Evolutionary conservation across 148 eudicot species (phyloP).

Genomic region (Fagopyrum esculentum): DNA sequence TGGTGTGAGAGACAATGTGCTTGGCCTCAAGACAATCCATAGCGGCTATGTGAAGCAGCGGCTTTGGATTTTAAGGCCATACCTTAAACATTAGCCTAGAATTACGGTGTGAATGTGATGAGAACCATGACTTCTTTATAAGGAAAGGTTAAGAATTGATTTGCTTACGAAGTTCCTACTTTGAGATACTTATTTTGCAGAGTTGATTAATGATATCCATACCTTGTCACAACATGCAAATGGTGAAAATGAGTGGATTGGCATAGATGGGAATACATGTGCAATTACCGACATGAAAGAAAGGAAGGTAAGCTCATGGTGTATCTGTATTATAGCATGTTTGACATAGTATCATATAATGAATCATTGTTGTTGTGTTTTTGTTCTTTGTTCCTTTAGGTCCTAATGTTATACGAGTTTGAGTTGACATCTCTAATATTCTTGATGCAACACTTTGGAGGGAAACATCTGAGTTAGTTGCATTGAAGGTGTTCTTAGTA

Average conservation of each 20-base stretch:
- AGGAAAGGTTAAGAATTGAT: constrained; percentile 50
- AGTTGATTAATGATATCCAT: background rate
- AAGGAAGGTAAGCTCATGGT: constrained; percentile 36
- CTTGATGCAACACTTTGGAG: too few relatives aligned
- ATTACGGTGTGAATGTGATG: constrained; percentile 91
- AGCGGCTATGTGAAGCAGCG: constrained; percentile 80
- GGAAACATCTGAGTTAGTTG: too few relatives aligned
- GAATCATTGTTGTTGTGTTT: background rate
- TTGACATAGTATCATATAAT: background rate
- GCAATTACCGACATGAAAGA: constrained; percentile 86
- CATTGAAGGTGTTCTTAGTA: too few relatives aligned
- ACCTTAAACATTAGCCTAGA: constrained; percentile 91
- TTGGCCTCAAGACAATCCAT: background rate
- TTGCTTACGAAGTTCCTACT: background rate
- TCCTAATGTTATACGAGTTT: too few relatives aligned
- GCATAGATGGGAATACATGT: constrained; percentile 91
- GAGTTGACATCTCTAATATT: too few relatives aligned
- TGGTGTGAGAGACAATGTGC: background rate
- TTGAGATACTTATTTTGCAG: background rate
- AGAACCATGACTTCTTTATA: constrained; percentile 92
- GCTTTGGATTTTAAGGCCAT: constrained; percentile 93
- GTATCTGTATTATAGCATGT: background rate
- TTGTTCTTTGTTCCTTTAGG: too few relatives aligned
- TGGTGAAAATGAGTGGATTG: constrained; percentile 92
- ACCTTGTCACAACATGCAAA: constrained; percentile 52